phyloP scores from a whole-genome alignment of 108 stramenopile species.

The Nitzschia palea region DNA sequence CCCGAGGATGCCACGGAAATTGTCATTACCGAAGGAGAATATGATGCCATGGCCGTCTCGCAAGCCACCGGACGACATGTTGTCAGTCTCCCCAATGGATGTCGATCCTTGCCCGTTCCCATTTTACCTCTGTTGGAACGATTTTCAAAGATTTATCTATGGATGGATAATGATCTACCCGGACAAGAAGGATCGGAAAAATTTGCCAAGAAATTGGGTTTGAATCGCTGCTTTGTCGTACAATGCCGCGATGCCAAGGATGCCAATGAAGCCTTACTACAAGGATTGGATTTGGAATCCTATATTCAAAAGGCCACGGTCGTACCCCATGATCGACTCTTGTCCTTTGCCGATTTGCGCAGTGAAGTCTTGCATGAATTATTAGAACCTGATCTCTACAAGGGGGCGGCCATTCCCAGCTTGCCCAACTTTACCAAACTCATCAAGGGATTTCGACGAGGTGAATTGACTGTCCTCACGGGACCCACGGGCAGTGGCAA shows the following conservation, averaged over 20 bases:
- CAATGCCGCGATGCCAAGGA: constrained; percentile 77
- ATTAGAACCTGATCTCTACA: constrained; percentile 71
- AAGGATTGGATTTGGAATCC: constrained; percentile 66
- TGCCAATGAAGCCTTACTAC: constrained; percentile 95
- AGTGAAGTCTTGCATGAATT: constrained; percentile 83
- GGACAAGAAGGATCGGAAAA: constrained; percentile 87
- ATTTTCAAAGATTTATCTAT: constrained; percentile 91
- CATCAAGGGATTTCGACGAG: constrained; percentile 91
- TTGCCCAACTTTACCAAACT: constrained; percentile 84
- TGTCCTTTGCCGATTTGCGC: constrained; percentile 76
- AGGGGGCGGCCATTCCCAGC: constrained; percentile 61
- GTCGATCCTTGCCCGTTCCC: constrained; percentile 84
- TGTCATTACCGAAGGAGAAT: constrained; percentile 97
- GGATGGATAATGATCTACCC: constrained; percentile 96
- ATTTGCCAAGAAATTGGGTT: constrained; percentile 89
- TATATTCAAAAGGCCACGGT: constrained; percentile 57
- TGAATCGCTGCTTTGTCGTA: constrained; percentile 75
- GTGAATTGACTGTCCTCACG: constrained; percentile 97
- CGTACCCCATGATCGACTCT: constrained; percentile 75
- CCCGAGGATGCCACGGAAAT: constrained; percentile 67
- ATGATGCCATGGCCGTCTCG: constrained; percentile 97
- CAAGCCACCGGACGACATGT: constrained; percentile 88
- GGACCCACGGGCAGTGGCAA: constrained; percentile 91
- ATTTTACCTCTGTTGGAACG: constrained; percentile 89
- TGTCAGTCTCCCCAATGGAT: constrained; percentile 92